Conservation (phyloP, 108 stramenopile genomes). For the Pelagomonas calceolata region DNA sequence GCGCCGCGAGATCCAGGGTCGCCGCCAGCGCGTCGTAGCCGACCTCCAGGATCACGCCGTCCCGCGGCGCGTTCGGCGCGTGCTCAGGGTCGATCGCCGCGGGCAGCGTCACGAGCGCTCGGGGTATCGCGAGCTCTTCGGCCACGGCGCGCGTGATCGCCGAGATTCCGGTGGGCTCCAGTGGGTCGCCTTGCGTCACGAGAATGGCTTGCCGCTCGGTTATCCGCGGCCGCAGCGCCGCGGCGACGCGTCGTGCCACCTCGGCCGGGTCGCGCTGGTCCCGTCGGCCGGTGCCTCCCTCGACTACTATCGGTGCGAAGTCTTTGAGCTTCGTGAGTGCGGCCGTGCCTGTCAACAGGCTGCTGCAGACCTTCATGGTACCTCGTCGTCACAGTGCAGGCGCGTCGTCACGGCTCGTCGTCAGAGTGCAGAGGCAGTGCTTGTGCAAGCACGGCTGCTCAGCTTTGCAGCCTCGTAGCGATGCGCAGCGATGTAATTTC, state of each 20-base stretch:
- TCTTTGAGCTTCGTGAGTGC: neutral
- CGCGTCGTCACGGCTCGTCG: too few species aligned
- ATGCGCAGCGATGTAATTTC: too few species aligned
- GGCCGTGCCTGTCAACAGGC: neutral
- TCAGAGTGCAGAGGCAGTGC: too few species aligned
- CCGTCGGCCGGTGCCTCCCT: neutral
- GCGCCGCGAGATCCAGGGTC: neutral
- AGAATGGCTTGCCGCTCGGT: neutral
- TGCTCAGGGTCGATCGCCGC: neutral
- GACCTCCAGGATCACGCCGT: constrained; percentile 2
- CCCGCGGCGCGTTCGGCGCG: neutral
- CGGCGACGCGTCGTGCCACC: neutral
- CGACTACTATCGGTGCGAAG: neutral
- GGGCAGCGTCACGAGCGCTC: constrained; percentile 2
- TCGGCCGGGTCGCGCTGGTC: neutral
- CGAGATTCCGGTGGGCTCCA: neutral
- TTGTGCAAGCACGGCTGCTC: too few species aligned
- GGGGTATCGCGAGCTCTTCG: neutral
- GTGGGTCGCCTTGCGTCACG: constrained; percentile 8
- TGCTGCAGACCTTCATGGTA: too few species aligned
- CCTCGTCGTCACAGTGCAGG: too few species aligned
- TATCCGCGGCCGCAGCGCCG: neutral
- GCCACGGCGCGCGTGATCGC: neutral
- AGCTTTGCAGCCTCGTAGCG: too few species aligned
- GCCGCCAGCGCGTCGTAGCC: constrained; percentile 1